Base-by-base conservation (phyloP, 78 protist genomes). In the Protostelium mycophagum region DNA sequence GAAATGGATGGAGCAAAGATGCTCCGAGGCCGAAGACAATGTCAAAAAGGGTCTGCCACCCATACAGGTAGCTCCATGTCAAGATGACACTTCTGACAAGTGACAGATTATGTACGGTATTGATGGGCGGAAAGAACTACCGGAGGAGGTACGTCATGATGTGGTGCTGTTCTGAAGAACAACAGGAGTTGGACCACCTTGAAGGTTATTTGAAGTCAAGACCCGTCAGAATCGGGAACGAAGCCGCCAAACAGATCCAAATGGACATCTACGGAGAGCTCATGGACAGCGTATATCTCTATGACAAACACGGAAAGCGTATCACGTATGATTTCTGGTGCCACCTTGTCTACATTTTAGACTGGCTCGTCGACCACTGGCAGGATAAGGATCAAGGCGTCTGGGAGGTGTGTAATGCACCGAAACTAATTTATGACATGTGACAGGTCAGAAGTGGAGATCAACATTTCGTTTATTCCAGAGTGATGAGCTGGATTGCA, bases 401-500 rank as follows among this genome's bases (percentile, higher is more conserved):
- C 35, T 92, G 94, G 94, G 94, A 92, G 63, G 73, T 51, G 73
- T 5, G 16, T 5, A 5, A 51, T 16, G 73, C 5, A 51, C 16
- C 16, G 5, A 25, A 5, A 16, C 31, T 5, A 51, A 5, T 5
- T 25, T 51, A 5, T 51, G 16, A 5, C 5, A 51, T 16, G 73
- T 16, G 31, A 51, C 73, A 51, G 73, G 94, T 92, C 23, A 34
- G 94, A 38, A 92, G 94, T 86, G 94, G 94, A 38, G 83, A 86
- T 37, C 91, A 88, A 38, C 91, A 92, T 83, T 92, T 92, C 73
- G 85, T 83, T 9, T 92, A 92, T 87, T 92, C 94, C 0, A 92
- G 88, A 36, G 87, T 92, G 25, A 92, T 92, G 94, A 88, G 94
- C 63, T 92, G 94, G 94, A 91, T 92, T 0, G 91, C 91, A 0